phyloP scores from a whole-genome alignment of 225 moss, liverwort and hornwort species.

The Takakia lepidozioides region DNA sequence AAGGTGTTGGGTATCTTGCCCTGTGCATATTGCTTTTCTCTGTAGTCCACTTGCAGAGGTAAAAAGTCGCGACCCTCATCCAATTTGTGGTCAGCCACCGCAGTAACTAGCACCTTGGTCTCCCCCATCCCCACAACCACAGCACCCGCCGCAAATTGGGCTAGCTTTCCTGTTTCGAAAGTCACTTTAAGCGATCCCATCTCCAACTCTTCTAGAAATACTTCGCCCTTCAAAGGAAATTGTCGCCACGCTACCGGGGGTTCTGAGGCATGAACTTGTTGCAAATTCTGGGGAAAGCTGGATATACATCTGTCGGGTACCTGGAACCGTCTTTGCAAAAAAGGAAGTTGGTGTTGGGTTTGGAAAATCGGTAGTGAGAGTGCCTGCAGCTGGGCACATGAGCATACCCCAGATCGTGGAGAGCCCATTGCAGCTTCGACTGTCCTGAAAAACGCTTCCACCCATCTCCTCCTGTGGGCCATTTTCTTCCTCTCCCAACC shows the following conservation, averaged over 20 bases:
- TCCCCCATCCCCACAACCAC: constrained; percentile 77
- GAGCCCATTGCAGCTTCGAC: constrained; percentile 12
- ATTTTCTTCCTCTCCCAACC: background rate
- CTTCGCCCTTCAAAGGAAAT: constrained; percentile 66
- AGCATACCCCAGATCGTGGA: background rate
- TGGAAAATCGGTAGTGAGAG: background rate
- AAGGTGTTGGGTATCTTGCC: constrained; percentile 90
- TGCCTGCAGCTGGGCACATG: background rate
- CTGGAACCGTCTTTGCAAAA: background rate
- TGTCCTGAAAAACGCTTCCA: constrained; percentile 15
- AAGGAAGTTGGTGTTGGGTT: background rate
- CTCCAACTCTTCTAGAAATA: constrained; percentile 57
- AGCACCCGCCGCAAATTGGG: constrained; percentile 88
- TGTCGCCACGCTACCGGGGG: constrained; percentile 70
- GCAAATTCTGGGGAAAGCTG: constrained; percentile 10
- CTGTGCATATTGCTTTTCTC: constrained; percentile 92
- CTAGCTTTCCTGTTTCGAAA: constrained; percentile 94
- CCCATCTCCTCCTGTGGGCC: constrained; percentile 30
- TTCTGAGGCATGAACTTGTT: constrained; percentile 27
- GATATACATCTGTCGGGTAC: constrained; percentile 7
- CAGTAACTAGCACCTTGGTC: constrained; percentile 82
- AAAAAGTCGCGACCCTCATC: constrained; percentile 55
- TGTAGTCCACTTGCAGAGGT: constrained; percentile 90
- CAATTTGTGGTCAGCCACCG: constrained; percentile 56
- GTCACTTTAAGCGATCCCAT: constrained; percentile 42